Evolutionary conservation across 306 rosid genomes (phyloP).

Genomic region (Dryas octopetala): DNA sequence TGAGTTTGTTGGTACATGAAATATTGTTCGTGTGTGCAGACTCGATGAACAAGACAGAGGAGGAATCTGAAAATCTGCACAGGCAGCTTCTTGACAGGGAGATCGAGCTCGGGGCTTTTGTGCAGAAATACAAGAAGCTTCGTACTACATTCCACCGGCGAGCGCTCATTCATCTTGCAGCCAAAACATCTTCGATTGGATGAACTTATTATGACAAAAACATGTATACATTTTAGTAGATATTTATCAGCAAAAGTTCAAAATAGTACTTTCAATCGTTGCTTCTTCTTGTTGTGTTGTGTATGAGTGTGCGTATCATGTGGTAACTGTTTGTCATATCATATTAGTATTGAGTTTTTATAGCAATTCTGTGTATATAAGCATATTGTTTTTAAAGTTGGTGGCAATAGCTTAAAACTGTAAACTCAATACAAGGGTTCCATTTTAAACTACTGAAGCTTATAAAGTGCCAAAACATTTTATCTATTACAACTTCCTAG

Average conservation of each 20-base stretch:
- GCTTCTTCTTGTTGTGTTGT: neutral
- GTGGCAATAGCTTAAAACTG: neutral
- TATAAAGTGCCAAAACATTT: neutral
- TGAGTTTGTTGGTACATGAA: neutral
- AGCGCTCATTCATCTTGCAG: slow-evolving; percentile 78
- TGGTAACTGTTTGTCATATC: neutral
- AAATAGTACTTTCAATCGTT: neutral
- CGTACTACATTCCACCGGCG: slow-evolving; percentile 69
- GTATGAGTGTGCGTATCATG: neutral
- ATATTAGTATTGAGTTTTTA: neutral
- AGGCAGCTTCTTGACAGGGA: slow-evolving; percentile 65
- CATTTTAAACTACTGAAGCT: neutral
- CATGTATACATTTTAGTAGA: neutral
- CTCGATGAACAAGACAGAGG: slow-evolving; percentile 68
- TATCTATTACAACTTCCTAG: neutral
- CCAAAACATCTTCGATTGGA: slow-evolving; percentile 54
- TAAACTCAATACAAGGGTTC: neutral
- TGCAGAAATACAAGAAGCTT: slow-evolving; percentile 81
- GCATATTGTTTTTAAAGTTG: neutral
- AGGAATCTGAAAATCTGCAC: slow-evolving; percentile 79
- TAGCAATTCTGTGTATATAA: neutral
- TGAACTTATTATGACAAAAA: slow-evolving; percentile 1
- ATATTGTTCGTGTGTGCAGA: slow-evolving; percentile 43
- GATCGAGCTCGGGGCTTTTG: slow-evolving; percentile 54
- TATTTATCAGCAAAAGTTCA: neutral